Evolutionary conservation across 371 early-diverging fungal species (phyloP), one percentile per base, ranked within the genome.

Genomic region (Haplosporangium sp.): DNA sequence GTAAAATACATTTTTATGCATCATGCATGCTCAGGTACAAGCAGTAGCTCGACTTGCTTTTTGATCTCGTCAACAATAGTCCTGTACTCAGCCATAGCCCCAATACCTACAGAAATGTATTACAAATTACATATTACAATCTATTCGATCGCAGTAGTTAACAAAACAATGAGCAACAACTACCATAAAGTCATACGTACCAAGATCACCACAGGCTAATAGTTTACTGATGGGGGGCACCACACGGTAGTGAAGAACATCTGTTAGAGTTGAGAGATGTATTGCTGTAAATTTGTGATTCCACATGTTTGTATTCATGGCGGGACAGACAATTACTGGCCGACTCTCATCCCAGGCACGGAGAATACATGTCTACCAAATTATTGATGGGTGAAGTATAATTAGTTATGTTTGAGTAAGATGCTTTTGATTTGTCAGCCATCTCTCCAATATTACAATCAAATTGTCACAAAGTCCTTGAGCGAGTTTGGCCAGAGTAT

Each of bases 301-400:
- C 95, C 96, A 99, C 98, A 99, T 98, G 84, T 91, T 88, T 10
- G 98, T 97, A 76, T 99, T 99, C 98, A 98, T 99, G 5, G 98
- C 98, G 5, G 99, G 99, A 65, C 94, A 94, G 6, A 94, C 89
- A 19, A 97, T 61, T 11, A 82, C 95, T 55, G 94, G 90, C 64
- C 90, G 89, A 0, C 47, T 65, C 44, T 85, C 82, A 73, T 96
- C 94, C 98, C 98, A 98, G 1, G 99, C 99, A 4, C 99, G 83
- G 52, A 96, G 70, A 11, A 96, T 87, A 72, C 96, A 97, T 2
- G 99, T 98, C 94, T 94, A 61, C 8, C 1, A 27, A 55, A 19
- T 34, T 13, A 8, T 55, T 27, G 52, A 44, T 44, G 44, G 13
- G 44, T 13, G 44, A 13, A 48, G 17, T n/a, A 48, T 17, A 17